Base-by-base conservation (phyloP, 2,329 filamentous ascomycete genomes). In the Pseudogymnoascus sp. region DNA sequence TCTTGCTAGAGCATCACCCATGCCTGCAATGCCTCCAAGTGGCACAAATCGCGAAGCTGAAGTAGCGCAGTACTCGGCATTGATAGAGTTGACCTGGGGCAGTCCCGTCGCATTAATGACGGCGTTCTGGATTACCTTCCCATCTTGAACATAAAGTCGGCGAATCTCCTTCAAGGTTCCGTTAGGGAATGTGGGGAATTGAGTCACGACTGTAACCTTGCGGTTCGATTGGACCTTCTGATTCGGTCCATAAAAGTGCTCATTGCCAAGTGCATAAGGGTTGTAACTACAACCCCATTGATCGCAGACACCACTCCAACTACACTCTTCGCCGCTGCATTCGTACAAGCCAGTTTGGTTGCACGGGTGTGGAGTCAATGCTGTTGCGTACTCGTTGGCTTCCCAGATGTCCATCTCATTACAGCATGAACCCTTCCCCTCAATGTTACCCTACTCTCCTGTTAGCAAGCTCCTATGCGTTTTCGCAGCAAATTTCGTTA, bases 341-440 rank as follows among this genome's bases (percentile, higher is more conserved):
- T 73, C 69, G 65, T 78, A 80, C 5, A 80, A 69, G 1, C 78
- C 75, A 0, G 74, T 73, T 17, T 73, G 70, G 66, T 71, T 76
- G 74, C 81, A 83, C 1, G 78, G 72, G 62, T 83, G 81, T 2
- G 81, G 79, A 0, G 80, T 78, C 12, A 80, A 70, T 7, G 76
- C 74, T 15, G 73, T 78, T 4, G 81, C 71, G 3, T 71, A 70
- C 17, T 73, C 73, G 71, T 83, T 83, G 59, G 80, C 80, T 63
- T 83, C 80, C 79, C 80, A 82, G 65, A 83, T 81, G 63, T 83
- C 81, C 70, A 83, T 77, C 68, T 83, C 80, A 66, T 80, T 80
- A 67, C 81, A 83, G 76, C 81, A 83, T 2, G 77, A 70, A 29
- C 80, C 78, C 17, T 75, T 70, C 39, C 71, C 72, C 48, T 76